Evolutionary conservation across 169 alveolate species (phyloP).

Genomic region (Amoebophrya sp.): DNA sequence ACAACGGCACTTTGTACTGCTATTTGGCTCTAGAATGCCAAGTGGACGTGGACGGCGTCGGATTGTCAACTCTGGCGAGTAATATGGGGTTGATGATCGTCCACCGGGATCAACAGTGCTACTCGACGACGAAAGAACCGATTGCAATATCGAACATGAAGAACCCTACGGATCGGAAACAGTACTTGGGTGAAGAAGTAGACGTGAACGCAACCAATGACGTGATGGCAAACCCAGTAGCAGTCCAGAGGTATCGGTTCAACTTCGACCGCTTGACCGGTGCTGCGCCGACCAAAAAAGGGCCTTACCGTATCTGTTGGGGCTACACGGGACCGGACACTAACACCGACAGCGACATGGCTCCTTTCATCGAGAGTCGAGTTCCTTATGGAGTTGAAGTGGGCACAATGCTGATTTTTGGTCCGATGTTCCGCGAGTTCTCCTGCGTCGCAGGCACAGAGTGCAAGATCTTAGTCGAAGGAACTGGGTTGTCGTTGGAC

Average conservation of each 20-base stretch:
- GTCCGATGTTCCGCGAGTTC: not conserved
- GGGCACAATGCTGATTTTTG: not conserved
- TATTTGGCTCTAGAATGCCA: not conserved
- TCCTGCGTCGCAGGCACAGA: not conserved
- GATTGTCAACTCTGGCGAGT: not conserved
- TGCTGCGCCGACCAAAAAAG: not conserved
- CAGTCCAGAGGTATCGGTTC: not conserved
- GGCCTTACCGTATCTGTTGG: constrained; percentile 16
- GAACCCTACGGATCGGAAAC: not conserved
- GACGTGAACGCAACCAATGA: not conserved
- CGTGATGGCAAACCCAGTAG: not conserved
- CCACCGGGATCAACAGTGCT: not conserved
- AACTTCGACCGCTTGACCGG: constrained; percentile 17
- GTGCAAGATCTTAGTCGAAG: not conserved
- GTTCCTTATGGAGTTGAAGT: not conserved
- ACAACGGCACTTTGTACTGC: not conserved
- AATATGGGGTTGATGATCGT: not conserved
- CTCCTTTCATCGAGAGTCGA: not conserved
- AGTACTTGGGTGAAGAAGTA: not conserved
- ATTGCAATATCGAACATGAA: not conserved
- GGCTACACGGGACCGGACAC: not conserved
- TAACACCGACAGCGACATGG: not conserved
- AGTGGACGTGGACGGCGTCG: not conserved
- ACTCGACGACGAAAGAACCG: not conserved
- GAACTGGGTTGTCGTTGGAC: not conserved